Base-by-base conservation (phyloP, 352 stramenopile species). In the Salisapilia sapeloensis region DNA sequence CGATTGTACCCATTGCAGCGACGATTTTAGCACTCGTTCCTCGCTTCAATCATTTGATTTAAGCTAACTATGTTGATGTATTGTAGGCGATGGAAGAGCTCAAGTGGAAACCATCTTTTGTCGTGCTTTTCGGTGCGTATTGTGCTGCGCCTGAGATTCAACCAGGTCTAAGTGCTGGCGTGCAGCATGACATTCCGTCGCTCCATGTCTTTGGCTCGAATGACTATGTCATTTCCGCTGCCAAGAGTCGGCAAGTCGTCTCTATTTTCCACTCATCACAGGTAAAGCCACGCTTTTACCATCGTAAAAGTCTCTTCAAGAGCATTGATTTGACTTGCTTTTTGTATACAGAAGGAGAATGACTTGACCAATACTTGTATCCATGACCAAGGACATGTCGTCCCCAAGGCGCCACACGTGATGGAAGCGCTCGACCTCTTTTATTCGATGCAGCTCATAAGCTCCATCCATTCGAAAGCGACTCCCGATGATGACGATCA, bases 201-300 rank as follows among this genome's bases (percentile, higher is more conserved):
- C 64, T 89, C 21, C 72, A 89, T 38, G 46, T 81, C 35, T 85
- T 76, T 33, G 72, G 72, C 35, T 53, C 59, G 12, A 89, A 85
- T 43, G 72, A 89, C 58, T 54, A 78, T 42, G 72, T 89, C 15
- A 75, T 89, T 27, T 63, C 69, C 4, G 54, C 72, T 11, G 39
- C 48, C 29, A 82, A 82, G 47, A 84, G 63, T 14, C 53, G 77
- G 39, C 42, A 65, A 41, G 56, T 89, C 24, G 67, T 69, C 29
- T 55, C 77, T 31, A 38, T 71, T 42, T 85, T 89, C 43, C 49
- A 60, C 24, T 32, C 57, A 4, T 42, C 53, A 12, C 40, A 77
- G 61, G 67, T 80, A 22, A 10, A 39, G 13, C n/a, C n/a, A n/a
- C n/a, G n/a, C n/a, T n/a, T n/a, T n/a, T n/a, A n/a, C n/a, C n/a